These are phyloP conservation scores for Sugiyamaella grinbergsii DNA, from an alignment of 1,139 yeast species.

Conservation along the genomic window DNA sequence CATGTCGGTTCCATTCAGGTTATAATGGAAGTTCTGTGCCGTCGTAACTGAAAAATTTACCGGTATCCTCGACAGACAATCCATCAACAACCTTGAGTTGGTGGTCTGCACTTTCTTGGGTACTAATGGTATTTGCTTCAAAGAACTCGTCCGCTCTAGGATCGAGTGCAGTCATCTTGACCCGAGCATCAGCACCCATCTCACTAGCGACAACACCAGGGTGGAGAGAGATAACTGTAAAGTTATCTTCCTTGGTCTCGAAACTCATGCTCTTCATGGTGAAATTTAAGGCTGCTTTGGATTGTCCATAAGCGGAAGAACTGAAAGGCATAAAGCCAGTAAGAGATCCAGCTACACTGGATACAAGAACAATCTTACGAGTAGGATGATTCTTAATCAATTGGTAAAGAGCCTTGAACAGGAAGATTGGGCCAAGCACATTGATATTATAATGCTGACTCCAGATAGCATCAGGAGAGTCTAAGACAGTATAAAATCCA, in stretches of 20 bases:
- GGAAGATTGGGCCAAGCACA: conserved; percentile 15
- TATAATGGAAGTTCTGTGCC: too few relatives aligned
- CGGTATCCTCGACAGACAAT: too few relatives aligned
- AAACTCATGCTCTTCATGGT: conserved; percentile 11
- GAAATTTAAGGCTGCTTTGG: conserved; percentile 19
- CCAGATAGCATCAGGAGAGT: conserved; percentile 3
- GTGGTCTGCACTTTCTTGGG: too few relatives aligned
- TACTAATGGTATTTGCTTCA: too few relatives aligned
- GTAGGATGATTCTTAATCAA: conserved; percentile 23
- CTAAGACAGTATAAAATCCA: conserved; percentile 1
- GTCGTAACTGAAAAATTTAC: too few relatives aligned
- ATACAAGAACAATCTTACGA: conserved; percentile 32
- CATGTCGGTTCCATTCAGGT: too few relatives aligned
- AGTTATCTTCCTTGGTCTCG: conserved; percentile 33
- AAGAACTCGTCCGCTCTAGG: too few relatives aligned
- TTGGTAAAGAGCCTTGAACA: conserved; percentile 6
- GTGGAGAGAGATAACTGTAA: conserved; percentile 37
- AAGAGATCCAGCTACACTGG: conserved; percentile 37
- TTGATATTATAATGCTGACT: conserved; percentile 22
- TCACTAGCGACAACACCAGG: conserved; percentile 44
- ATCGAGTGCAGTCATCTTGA: too few relatives aligned
- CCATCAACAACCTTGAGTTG: too few relatives aligned
- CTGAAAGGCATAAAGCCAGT: conserved; percentile 24
- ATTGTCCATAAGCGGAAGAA: conserved; percentile 12
- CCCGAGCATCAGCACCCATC: too few relatives aligned